Evolutionary conservation across 495 filamentous ascomycete genomes (phyloP).

Genomic region (Lindgomyces ingoldianus): DNA sequence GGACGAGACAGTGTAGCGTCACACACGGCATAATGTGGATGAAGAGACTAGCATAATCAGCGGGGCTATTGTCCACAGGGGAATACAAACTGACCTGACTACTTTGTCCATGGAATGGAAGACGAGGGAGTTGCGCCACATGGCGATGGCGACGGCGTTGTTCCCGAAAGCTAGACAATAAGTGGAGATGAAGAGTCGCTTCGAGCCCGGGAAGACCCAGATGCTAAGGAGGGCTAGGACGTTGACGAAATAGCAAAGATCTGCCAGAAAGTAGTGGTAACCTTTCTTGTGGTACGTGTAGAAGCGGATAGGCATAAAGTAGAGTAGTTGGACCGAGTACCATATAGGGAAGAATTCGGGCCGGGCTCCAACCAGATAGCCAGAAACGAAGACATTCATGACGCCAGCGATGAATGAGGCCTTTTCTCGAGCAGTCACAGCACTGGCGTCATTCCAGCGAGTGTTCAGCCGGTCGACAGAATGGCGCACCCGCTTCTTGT

Average conservation of each 20-base stretch:
- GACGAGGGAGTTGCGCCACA: slow-evolving; percentile 98
- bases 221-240: slow-evolving; percentile 77
- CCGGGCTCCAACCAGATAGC: slow-evolving; percentile 84
- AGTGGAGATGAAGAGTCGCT: slow-evolving; percentile 87
- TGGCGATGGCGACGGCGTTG: slow-evolving; percentile 95
- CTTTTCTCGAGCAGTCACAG: slow-evolving; percentile 89
- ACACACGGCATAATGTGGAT: slow-evolving; percentile 99
- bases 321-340: slow-evolving; percentile 70
- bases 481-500: slow-evolving; percentile 78
- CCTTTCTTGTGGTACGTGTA: slow-evolving; percentile 86
- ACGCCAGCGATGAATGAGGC: slow-evolving; percentile 93
- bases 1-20: slow-evolving; percentile 86
- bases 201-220: slow-evolving; percentile 89
- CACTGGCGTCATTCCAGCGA: slow-evolving; percentile 84
- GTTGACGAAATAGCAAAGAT: slow-evolving; percentile 98
- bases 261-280: slow-evolving; percentile 96
- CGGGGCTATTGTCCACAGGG: neutral
- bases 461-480: slow-evolving; percentile 83
- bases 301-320: slow-evolving; percentile 95
- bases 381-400: slow-evolving; percentile 94
- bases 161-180: slow-evolving; percentile 94
- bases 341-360: slow-evolving; percentile 88
- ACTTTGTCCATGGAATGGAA: slow-evolving; percentile 98
- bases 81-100: slow-evolving; percentile 60
- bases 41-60: slow-evolving; percentile 64